Base-by-base conservation (phyloP, 1,139 yeast genomes). In the Zygosaccharomyces pseudobailii region DNA sequence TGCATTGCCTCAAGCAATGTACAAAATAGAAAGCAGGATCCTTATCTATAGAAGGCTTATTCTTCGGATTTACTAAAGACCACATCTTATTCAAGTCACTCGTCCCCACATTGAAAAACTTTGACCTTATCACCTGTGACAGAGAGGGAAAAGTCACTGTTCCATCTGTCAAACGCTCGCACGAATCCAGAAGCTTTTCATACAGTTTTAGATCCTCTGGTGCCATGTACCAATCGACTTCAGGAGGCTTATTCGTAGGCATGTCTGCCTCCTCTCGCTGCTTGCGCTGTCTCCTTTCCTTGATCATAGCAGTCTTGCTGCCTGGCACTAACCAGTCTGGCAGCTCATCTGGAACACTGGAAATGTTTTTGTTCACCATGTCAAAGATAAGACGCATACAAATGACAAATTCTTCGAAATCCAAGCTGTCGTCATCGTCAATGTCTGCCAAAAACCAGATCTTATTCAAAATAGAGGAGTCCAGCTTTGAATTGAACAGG, bases 341-440 rank as follows among this genome's bases (percentile, higher is more conserved):
- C 48, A 92, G 74, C 44, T 76, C 75, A 21, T 71, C 66, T 1
- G 98, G 98, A 5, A 90, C 74, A 20, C 71, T 69, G 7, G 74
- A 65, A 42, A 76, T 72, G 38, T 80, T 83, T 24, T 90, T 89
- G 67, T 90, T 89, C 43, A 92, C 92, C 61, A 85, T 69, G 66
- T 92, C 98, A 65, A 89, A 94, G 42, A 90, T 87, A 52, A 92
- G 76, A 55, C 97, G 76, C 98, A 92, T 94, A 48, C 97, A 92
- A 53, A 92, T 88, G 65, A 97, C 92, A 67, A 92, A 92, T 70
- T 92, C 98, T 67, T 92, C 99, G 66, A 92, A 92, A 67, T 94
- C 99, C 57, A 92, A 75, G 57, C 75, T 75, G 20, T 96, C 97
- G 67, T 92, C 98, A 48, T 79, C 79, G 67, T 92, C 98, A 46